Percentiles rank a stretch among this genome's conserved stretches.
Conservation (phyloP, 805 yeast species). For the Pichia eremophila region DNA sequence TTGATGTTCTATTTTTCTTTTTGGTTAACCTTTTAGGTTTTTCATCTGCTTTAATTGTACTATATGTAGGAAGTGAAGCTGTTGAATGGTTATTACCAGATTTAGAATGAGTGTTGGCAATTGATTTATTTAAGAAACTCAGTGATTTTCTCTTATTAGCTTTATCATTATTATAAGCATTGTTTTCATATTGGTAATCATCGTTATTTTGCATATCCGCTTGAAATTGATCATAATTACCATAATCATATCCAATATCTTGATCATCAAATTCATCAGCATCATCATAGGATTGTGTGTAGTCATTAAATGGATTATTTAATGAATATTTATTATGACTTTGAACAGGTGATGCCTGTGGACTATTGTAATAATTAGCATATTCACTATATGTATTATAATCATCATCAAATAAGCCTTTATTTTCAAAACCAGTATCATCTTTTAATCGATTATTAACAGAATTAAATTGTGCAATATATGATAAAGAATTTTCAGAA, state of each 20-base stretch:
- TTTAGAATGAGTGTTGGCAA: neutral
- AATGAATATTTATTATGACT: neutral
- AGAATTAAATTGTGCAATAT: neutral
- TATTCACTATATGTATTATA: neutral
- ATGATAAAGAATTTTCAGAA: conserved; percentile 11
- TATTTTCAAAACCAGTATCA: neutral
- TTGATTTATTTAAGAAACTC: conserved; percentile 6
- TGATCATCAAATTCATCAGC: neutral
- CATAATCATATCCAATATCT: neutral
- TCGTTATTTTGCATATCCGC: neutral
- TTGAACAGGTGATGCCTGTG: neutral
- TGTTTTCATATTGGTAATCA: neutral
- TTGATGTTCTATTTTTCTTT: conserved; percentile 14
- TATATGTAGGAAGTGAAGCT: conserved; percentile 5
- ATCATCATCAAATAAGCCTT: neutral
- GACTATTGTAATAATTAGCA: neutral
- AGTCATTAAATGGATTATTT: conserved; percentile 9
- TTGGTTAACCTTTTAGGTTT: conserved; percentile 14
- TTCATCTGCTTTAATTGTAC: conserved; percentile 1
- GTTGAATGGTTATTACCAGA: conserved; percentile 6
- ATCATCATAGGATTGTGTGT: conserved; percentile 9
- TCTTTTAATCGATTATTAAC: neutral
- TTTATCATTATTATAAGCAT: neutral
- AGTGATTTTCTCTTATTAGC: conserved; percentile 6
- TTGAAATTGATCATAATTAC: neutral